A percentile compares a stretch with the other conserved stretches of the same genome.
phyloP scores from a whole-genome alignment of 768 basidiomycete genomes.

The Cystoderma amianthinum region DNA sequence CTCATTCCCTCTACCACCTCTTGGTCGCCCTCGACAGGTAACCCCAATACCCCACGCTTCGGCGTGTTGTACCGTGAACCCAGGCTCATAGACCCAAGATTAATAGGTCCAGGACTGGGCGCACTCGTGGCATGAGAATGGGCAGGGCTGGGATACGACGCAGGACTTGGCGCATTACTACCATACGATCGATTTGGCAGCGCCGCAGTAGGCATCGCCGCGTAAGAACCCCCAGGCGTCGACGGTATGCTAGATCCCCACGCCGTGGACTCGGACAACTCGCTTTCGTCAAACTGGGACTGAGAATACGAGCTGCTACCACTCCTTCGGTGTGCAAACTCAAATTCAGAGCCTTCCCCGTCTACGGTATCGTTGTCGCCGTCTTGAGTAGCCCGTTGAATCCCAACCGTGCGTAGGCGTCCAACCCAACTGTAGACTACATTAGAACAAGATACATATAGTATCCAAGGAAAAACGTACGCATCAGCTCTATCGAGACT shows the following conservation, averaged over 20 bases:
- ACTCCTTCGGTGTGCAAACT: conserved; percentile 1
- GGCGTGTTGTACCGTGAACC: conserved; percentile 17
- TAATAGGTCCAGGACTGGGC: conserved; percentile 17
- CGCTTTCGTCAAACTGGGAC: conserved; percentile 12
- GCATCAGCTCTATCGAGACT: conserved; percentile 83
- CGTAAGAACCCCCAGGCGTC: conserved; percentile 21
- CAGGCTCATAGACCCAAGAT: conserved; percentile 22
- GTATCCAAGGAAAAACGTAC: conserved; percentile 31
- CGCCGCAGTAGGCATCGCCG: conserved; percentile 8
- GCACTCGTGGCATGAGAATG: no score
- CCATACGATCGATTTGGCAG: no score
- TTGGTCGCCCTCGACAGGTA: conserved; percentile 13
- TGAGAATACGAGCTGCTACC: conserved; percentile 9
- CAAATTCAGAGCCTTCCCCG: conserved; percentile 5
- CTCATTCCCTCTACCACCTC: conserved; percentile 1
- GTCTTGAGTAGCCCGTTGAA: conserved; percentile 44
- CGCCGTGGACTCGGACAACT: conserved; percentile 18
- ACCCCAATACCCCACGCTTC: conserved; percentile 11
- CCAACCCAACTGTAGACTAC: conserved; percentile 65
- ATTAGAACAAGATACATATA: conserved; percentile 6
- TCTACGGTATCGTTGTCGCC: conserved; percentile 10
- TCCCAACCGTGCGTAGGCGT: conserved; percentile 67
- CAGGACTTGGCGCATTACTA: no score
- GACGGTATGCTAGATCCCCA: conserved; percentile 26
- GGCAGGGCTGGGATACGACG: no score